A percentile compares a stretch with the other conserved stretches of the same genome.
Conservation (phyloP, 2,329 filamentous ascomycete species). For the Teratosphaeria gauchensis region DNA sequence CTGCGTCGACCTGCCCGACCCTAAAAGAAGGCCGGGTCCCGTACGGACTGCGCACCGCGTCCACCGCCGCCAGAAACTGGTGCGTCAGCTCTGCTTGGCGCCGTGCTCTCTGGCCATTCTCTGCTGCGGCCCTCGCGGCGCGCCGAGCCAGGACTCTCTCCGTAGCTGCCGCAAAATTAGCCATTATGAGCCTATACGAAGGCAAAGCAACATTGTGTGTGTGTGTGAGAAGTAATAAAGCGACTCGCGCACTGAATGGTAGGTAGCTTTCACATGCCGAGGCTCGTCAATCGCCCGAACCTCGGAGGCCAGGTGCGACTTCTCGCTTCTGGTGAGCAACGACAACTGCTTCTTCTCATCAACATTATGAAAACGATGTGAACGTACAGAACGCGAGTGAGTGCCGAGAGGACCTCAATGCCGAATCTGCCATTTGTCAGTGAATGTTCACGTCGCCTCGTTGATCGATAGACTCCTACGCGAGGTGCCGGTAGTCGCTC, state of each 20-base stretch:
- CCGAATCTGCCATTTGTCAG: background rate
- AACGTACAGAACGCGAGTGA: background rate
- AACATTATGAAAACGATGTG: background rate
- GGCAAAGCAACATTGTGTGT: background rate
- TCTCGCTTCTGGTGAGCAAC: background rate
- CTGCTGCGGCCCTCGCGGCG: slow-evolving; percentile 57
- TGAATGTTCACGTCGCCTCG: background rate
- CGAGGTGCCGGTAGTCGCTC: background rate
- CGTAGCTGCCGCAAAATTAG: slow-evolving; percentile 81
- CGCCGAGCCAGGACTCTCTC: slow-evolving; percentile 75
- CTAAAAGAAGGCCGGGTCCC: slow-evolving; percentile 79
- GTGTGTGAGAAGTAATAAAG: background rate
- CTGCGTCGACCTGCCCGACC: slow-evolving; percentile 91
- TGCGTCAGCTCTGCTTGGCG: slow-evolving; percentile 30
- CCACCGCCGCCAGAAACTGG: slow-evolving; percentile 43
- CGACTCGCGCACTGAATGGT: background rate
- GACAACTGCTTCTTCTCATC: background rate
- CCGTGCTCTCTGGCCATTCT: slow-evolving; percentile 41
- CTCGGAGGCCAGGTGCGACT: background rate
- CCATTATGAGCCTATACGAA: slow-evolving; percentile 12
- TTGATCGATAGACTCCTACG: background rate
- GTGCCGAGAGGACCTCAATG: background rate
- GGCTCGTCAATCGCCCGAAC: background rate
- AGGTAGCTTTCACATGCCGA: background rate
- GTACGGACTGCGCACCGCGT: slow-evolving; percentile 60